Evolutionary conservation across 441 rosid species (phyloP), one percentile per base, ranked within the genome.

Genomic region (Populus trichocarpa): DNA sequence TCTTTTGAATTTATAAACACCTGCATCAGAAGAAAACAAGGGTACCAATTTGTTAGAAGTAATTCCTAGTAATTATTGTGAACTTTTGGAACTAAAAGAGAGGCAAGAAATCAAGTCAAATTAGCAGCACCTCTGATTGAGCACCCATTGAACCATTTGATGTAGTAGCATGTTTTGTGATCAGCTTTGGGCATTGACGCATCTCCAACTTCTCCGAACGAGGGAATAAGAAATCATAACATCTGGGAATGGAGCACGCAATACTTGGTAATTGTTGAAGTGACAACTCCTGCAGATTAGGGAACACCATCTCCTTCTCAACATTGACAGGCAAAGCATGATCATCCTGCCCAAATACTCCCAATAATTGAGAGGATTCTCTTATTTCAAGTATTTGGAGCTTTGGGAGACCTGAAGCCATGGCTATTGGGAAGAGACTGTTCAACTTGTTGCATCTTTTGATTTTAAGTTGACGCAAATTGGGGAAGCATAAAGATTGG

Each of bases 261-360:
- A 71, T 38, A 42, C 23, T 67, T 20, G 67, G 53, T 22, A 80
- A 20, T 50, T 63, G 8, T 20, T 3, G 30, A 20, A 12, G 33
- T 67, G 11, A n/a, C 38, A 80, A 63, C 26, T 25, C 26, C 26
- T 25, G 26, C 26, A 25, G 26, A 42, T 76, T 53, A 4, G 83
- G 80, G 10, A 78, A 8, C 35, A 66, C 66, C 2, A 78, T 72
- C 74, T 76, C 74, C n/a, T 73, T 25, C 30, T 16, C 16, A 9
- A 6, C 32, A 72, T 10, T 30, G 16, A n/a, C 8, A 50, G 1
- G 23, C 16, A 7, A 50, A 59, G 28, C 10, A 32, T 73, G 12
- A 33, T 73, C 50, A 30, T 35, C 76, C 61, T 4, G 3, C 20
- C 46, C 32, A 61, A 73, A 61, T 33, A 73, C 30, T 32, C 8